Evolutionary conservation across 2,329 filamentous ascomycete genomes (phyloP), one percentile per base, ranked within the genome.

Genomic region (Scedosporium dehoogii): DNA sequence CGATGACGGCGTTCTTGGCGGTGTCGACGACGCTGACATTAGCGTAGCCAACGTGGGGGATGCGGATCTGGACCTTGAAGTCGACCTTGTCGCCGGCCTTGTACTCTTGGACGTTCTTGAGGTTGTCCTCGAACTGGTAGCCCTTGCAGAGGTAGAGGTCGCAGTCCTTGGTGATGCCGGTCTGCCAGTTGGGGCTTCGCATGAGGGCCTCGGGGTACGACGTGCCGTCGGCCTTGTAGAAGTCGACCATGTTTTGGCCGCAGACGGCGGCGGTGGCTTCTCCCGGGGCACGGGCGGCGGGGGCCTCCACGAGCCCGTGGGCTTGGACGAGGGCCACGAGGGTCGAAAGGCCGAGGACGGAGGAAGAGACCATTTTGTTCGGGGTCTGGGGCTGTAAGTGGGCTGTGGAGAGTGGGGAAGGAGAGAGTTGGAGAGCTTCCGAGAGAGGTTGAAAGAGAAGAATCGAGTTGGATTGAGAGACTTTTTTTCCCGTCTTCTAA

Each of bases 21-120:
- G 75, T 73, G 66, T 79, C 73, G 62, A 84, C 72, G 58, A 82
- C 75, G 42, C 77, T 79, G 62, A 83, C 75, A 68, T 83, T 83
- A 10, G 69, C 68, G 25, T 68, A 69, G n/a, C 70, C 70, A 1
- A 70, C 69, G 27, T 69, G 70, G 66, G 78, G 76, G 1, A 74
- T 73, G 3, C 73, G 72, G 53, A 74, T 71, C 57, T 76, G 72
- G 51, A 77, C 72, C 14, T 69, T 68, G 62, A 77, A 74, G 62
- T 72, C 68, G 53, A 78, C 63, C 3, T 68, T 70, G 63, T 77
- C 67, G 33, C 75, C 74, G 14, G 74, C 66, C 3, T 63, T 64
- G 61, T 69, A 69, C n/a, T 59, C 60, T 27, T 69, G 66, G 42
- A 71, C 62, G 46, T 69, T 70, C 57, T 68, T 67, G 16, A 51